Conservation (phyloP, 768 basidiomycete species). For the Tricholoma sp. region DNA sequence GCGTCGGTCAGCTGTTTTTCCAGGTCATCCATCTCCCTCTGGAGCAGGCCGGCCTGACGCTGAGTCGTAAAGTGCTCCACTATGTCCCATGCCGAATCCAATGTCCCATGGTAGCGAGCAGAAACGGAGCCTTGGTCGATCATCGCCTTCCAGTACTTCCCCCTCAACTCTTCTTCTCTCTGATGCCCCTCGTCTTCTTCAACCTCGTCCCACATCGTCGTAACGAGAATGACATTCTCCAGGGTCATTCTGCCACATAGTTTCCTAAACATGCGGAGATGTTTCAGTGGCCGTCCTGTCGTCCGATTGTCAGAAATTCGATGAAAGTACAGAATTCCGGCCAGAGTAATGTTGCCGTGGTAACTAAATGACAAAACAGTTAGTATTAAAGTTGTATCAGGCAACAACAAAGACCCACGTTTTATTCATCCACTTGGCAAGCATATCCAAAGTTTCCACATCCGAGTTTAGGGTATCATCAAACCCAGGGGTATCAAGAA, state of each 20-base stretch:
- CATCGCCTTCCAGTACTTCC: constrained; percentile 3
- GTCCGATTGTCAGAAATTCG: constrained; percentile 25
- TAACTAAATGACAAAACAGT: constrained; percentile 10
- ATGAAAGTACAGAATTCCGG: constrained; percentile 21
- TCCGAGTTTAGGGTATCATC: constrained; percentile 19
- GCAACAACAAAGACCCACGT: constrained; percentile 14
- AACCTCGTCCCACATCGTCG: constrained; percentile 29
- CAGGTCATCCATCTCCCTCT: constrained; percentile 21
- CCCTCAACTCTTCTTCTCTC: constrained; percentile 1
- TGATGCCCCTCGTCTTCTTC: not conserved
- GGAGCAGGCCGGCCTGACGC: constrained; percentile 11
- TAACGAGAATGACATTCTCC: constrained; percentile 22
- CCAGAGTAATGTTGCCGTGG: constrained; percentile 12
- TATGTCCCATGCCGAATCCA: constrained; percentile 15
- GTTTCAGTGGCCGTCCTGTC: constrained; percentile 21
- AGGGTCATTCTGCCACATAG: constrained; percentile 18
- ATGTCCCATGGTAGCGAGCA: constrained; percentile 1
- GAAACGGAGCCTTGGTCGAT: constrained; percentile 7
- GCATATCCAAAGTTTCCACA: constrained; percentile 19
- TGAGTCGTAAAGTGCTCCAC: constrained; percentile 25
- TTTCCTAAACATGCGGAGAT: constrained; percentile 23
- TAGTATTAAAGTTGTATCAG: not conserved
- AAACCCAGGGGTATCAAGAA: constrained; percentile 24
- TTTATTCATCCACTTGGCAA: constrained; percentile 21
- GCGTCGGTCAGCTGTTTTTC: constrained; percentile 5